Evolutionary conservation across 2,329 filamentous ascomycete species (phyloP), one percentile per base, ranked within the genome.

Genomic region (Penicillium sp.): DNA sequence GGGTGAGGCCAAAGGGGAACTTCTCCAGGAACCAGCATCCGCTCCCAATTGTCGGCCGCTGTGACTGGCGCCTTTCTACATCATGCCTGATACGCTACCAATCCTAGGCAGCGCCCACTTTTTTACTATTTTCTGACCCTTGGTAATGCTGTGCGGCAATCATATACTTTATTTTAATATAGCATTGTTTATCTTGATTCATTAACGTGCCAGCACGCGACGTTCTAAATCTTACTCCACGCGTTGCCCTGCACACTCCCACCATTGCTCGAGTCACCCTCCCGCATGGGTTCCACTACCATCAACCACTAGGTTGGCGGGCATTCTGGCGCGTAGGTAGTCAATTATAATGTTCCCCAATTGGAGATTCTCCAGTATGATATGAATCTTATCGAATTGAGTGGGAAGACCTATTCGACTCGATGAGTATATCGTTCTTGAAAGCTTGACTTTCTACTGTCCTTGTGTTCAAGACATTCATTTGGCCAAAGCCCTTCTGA

Each of bases 1-100:
- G 33, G 44, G 59, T 49, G 58, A 59, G 44, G 50, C 51, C 50
- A 56, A 60, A 54, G 55, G 58, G 58, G 58, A 46, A 54, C 39
- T 59, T 56, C 40, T 44, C 55, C 58, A 56, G 56, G 54, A 54
- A 41, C 50, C 49, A 40, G 11, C 49, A 51, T 13, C 36, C 33
- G 49, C 49, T 51, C 49, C 49, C 49, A 36, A 37, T 50, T 54
- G 55, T 55, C 49, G 55, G 51, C 60, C 60, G 60, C 50, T 60
- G 55, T 60, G 55, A 14, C 50, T 13, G 27, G 7, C 49, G 18
- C 47, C 18, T 19, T 11, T 35, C 16, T n/a, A 14, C 40, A 16
- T 6, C 14, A 10, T 13, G 31, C 11, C 35, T 22, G 39, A 18
- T n/a, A 9, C 33, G 40, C 52, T 24, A 24, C 40, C 2, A 31